Percentiles rank a stretch among this genome's conserved stretches.
These are phyloP conservation scores for Globisporangium lucens DNA, from an alignment of 352 stramenopile species.

Conservation along the genomic window DNA sequence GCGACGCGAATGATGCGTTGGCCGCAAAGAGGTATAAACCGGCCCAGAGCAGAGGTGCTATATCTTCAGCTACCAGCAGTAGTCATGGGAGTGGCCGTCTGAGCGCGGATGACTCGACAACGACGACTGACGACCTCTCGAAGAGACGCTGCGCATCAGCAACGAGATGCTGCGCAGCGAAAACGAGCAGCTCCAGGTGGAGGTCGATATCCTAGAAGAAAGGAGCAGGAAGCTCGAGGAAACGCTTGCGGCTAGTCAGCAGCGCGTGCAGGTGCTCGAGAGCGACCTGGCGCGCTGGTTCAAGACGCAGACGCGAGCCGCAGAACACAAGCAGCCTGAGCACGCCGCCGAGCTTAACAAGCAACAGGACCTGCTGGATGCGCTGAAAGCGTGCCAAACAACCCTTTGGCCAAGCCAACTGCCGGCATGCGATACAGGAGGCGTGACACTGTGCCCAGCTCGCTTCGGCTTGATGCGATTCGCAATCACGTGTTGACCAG, in stretches of 20 bases:
- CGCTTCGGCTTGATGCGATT: not conserved
- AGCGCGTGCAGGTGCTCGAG: slow-evolving; percentile 29
- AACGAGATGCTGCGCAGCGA: slow-evolving; percentile 37
- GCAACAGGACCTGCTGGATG: slow-evolving; percentile 20
- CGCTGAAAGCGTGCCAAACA: not conserved
- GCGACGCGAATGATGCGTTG: not conserved
- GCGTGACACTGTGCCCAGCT: not conserved
- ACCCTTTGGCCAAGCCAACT: not conserved
- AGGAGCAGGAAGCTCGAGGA: slow-evolving; percentile 16
- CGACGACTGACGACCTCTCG: slow-evolving; percentile 1
- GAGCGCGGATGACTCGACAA: not conserved
- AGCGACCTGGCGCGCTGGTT: slow-evolving; percentile 42
- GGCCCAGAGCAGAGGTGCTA: not conserved
- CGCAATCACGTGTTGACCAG: not conserved
- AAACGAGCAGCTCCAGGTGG: slow-evolving; percentile 31
- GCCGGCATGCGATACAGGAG: not conserved
- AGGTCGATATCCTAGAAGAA: slow-evolving; percentile 14
- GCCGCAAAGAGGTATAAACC: not conserved
- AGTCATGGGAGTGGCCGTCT: not conserved
- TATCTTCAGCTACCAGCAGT: not conserved
- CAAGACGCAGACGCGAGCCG: slow-evolving; percentile 28
- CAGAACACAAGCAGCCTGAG: slow-evolving; percentile 17
- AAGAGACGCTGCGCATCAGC: slow-evolving; percentile 32
- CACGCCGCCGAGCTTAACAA: slow-evolving; percentile 24
- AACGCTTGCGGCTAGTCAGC: slow-evolving; percentile 18